Evolutionary conservation across 1,284 basidiomycete genomes (phyloP), one percentile per base, ranked within the genome.

Genomic region (Trichosporon sp.): DNA sequence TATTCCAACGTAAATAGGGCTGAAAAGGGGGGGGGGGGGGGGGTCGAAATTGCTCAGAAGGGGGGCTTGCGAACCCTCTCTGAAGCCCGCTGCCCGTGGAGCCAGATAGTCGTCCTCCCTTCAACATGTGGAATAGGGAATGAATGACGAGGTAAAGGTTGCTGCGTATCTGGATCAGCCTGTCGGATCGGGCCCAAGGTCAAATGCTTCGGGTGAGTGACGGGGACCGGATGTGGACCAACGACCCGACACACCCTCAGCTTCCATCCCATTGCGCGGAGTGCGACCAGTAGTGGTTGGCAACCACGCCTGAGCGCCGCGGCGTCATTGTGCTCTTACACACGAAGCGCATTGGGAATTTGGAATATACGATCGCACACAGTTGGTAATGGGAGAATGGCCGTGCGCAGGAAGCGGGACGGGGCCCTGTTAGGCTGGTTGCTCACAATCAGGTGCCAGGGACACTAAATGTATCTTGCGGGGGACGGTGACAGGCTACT

Each of bases 1-100:
- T 63, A 35, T 63, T 63, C 59, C 59, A 35, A 63, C 59, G 59
- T 35, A 63, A 61, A 61, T n/a, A 63, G 59, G 59, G 31, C 59
- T 35, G 16, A 61, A 61, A 63, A 19, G 59, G 59, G 31, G 14
- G 5, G 16, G 35, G 59, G 31, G 14, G 26, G 26, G 26, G 26
- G 26, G 5, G 16, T 37, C 43, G 14, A 31, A 32, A n/a, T 5
- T 32, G 59, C 59, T 63, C 59, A 35, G 32, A 35, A 35, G 59
- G 6, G 31, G 31, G 31, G 59, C 10, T 35, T 14, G 59, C 31
- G n/a, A 63, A 35, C 31, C 16, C 59, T 63, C 59, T 37, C 31
- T 32, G 31, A 37, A 63, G 16, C 31, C 31, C 59, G 51, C 51
- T 54, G 51, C 19, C 51, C 21, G n/a, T 19, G 51, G 51, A 54